phyloP scores from a whole-genome alignment of 805 yeast genomes.

The Nakazawaea molendinolei region DNA sequence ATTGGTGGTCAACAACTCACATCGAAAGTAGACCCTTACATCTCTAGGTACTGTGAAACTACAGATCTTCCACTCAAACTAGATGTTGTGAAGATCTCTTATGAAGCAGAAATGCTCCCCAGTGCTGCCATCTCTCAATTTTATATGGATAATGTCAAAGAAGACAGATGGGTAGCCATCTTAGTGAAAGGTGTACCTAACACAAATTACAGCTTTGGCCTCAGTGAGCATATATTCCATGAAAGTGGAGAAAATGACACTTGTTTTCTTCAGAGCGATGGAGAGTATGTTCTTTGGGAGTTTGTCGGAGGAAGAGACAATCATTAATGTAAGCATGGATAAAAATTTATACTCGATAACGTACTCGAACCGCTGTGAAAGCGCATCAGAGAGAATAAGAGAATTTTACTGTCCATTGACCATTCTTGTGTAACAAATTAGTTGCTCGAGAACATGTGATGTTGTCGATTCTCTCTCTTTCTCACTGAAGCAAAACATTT shows the following conservation, averaged over 20 bases:
- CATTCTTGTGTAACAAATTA: too few relatives aligned
- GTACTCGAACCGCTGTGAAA: too few relatives aligned
- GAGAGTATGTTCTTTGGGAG: slow-evolving; percentile 22
- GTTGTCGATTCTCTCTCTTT: too few relatives aligned
- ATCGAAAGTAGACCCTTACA: slow-evolving; percentile 16
- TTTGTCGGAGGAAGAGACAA: slow-evolving; percentile 22
- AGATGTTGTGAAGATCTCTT: slow-evolving; percentile 14
- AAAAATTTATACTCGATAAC: too few relatives aligned
- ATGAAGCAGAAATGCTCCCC: slow-evolving; percentile 18
- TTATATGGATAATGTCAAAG: neutral
- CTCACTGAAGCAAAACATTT: too few relatives aligned
- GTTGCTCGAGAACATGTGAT: too few relatives aligned
- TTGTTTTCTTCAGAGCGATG: slow-evolving; percentile 15
- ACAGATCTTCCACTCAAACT: slow-evolving; percentile 9
- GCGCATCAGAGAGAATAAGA: neutral
- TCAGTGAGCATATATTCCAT: slow-evolving; percentile 21
- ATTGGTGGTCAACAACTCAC: slow-evolving; percentile 21
- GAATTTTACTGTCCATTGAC: too few relatives aligned
- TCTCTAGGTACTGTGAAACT: slow-evolving; percentile 20
- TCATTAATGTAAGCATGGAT: too few relatives aligned
- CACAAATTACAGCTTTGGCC: slow-evolving; percentile 20
- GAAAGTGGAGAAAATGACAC: slow-evolving; percentile 24
- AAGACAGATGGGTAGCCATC: slow-evolving; percentile 20
- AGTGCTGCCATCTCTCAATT: slow-evolving; percentile 3
- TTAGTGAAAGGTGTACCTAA: slow-evolving; percentile 23